Base-by-base conservation (phyloP, 768 basidiomycete species). In the Lactarius akahatsu region DNA sequence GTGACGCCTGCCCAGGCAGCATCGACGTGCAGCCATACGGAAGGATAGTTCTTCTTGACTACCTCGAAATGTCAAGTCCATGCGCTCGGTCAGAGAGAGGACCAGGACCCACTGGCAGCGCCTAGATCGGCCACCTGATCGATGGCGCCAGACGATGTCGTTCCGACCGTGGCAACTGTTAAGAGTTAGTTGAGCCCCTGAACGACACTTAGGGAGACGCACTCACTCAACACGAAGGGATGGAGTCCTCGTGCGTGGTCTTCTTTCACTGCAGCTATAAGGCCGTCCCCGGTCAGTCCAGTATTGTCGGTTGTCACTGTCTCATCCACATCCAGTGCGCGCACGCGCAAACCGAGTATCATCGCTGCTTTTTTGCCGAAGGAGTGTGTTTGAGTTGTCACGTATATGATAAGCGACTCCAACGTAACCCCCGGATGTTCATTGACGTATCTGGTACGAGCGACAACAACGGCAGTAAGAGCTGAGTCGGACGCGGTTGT, bases 1-100 rank as follows among this genome's bases (percentile, higher is more conserved):
- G 87, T 85, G 18, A 92, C 83, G 2, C 96, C 96, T 0, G 92
- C 95, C 96, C 95, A 98, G 0, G 92, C 90, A 0, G 90, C 88
- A 73, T 98, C 96, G 23, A 97, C 81, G 72, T 98, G 95, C 1
- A 96, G 74, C 87, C 91, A 96, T 1, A 94, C 71, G 1, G 83
- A 84, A 0, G 91, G 88, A 68, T 85, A 76, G 0, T 83, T 77
- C 62, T 83, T 79, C 4, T 63, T 56, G 64, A 66, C 61, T 65
- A 55, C 4, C 20, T 45, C 3, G 28, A 61, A 16, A 32, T 38
- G 41, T 16, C 15, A 55, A 4, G 10, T 23, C 16, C 28, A 38
- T 43, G 30, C 2, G n/a, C 23, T 50, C 28, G 23, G 36, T 23
- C 32, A 40, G 23, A 63, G 6, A 54, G 6, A 54, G 55, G 9